phyloP scores from a whole-genome alignment of 1,139 yeast genomes.

The Protomyces lactucae-debilis region DNA sequence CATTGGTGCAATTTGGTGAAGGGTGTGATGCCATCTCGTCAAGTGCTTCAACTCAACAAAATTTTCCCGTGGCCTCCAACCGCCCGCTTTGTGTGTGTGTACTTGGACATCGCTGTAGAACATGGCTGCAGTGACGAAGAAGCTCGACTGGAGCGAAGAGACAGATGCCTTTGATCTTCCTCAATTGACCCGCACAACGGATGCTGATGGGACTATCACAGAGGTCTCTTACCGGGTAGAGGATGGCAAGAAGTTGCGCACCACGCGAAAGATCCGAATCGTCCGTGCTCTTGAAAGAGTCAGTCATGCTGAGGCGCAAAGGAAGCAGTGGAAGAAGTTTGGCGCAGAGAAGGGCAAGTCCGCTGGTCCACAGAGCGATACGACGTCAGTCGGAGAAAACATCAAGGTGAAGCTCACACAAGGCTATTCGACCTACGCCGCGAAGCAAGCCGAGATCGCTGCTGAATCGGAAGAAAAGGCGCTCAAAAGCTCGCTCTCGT shows the following conservation, averaged over 20 bases:
- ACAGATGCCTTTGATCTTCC: constrained; percentile 27
- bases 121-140: constrained; percentile 20
- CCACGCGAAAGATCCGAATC: constrained; percentile 78
- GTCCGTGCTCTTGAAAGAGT: constrained; percentile 75
- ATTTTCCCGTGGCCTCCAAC: too few relatives aligned
- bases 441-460: constrained; percentile 32
- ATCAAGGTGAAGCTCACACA: constrained; percentile 43
- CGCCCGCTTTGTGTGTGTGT: background rate
- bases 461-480: constrained; percentile 55
- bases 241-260: constrained; percentile 77
- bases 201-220: constrained; percentile 85
- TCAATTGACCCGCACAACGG: constrained; percentile 50
- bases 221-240: constrained; percentile 54
- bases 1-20: too few relatives aligned
- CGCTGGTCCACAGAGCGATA: constrained; percentile 81
- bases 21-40: too few relatives aligned
- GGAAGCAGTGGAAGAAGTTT: constrained; percentile 54
- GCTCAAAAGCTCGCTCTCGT: constrained; percentile 58
- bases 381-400: constrained; percentile 79
- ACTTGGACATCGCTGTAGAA: background rate
- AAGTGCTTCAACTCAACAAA: too few relatives aligned
- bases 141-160: constrained; percentile 26
- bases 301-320: constrained; percentile 45
- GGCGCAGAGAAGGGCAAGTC: constrained; percentile 75
- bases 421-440: constrained; percentile 34